Percentiles rank a stretch among this genome's conserved stretches.
Evolutionary conservation across 768 basidiomycete genomes (phyloP).

Genomic region (Serendipita sp.): DNA sequence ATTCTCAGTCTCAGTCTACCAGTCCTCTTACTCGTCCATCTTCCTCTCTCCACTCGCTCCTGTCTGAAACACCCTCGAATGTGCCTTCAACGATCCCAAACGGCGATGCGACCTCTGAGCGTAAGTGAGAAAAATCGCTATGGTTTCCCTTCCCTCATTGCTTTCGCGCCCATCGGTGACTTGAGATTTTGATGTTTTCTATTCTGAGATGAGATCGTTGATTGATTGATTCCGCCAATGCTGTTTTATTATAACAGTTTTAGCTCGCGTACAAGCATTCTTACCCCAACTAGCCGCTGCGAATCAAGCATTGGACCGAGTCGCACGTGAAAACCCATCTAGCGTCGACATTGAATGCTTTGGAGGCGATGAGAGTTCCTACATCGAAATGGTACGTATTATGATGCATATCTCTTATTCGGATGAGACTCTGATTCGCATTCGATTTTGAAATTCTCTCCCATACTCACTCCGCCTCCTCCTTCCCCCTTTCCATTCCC

Average conservation of each 20-base stretch:
- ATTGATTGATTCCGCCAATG: no score
- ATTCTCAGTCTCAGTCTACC: conserved; percentile 19
- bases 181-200: no score
- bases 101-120: conserved; percentile 21
- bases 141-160: conserved; percentile 28
- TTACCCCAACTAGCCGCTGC: conserved; percentile 51
- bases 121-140: conserved; percentile 26
- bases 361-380: conserved; percentile 27
- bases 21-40: no score
- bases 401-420: no score
- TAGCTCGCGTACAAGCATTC: conserved; percentile 49
- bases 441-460: conserved; percentile 1
- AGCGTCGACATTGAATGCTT: conserved; percentile 61
- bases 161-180: no score
- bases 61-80: no score
- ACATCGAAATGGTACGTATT: conserved; percentile 49
- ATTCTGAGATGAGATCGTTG: no score
- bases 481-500: background rate
- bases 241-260: conserved; percentile 26
- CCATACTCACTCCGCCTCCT: conserved; percentile 2
- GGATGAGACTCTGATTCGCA: background rate
- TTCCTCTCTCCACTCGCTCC: no score
- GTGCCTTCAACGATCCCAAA: no score
- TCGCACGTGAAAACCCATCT: conserved; percentile 30
- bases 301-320: conserved; percentile 35